Conservation (phyloP, 2,329 filamentous ascomycete genomes). For the Exophiala lecanii-corni region DNA sequence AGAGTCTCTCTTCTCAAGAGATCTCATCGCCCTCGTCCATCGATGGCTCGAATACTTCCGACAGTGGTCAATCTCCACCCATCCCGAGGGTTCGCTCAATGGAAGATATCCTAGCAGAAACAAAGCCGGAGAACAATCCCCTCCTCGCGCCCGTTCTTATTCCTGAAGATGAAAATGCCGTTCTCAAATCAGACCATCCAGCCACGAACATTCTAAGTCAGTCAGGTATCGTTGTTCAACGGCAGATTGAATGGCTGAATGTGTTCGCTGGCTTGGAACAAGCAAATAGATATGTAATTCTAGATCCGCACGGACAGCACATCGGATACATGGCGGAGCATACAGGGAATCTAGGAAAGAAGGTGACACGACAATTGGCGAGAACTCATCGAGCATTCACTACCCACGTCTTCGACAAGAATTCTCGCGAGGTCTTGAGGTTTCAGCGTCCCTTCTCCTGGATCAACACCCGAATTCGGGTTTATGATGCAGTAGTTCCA, state of each 20-base stretch:
- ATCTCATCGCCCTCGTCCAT: no score
- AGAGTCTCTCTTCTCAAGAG: no score
- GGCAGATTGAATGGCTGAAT: constrained; percentile 63
- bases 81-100: constrained; percentile 41
- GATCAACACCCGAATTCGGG: constrained; percentile 56
- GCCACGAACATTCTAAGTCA: constrained; percentile 56
- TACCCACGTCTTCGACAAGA: constrained; percentile 59
- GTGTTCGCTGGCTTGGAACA: constrained; percentile 63
- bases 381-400: constrained; percentile 61
- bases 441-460: constrained; percentile 62
- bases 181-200: constrained; percentile 56
- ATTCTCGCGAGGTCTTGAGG: constrained; percentile 56
- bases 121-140: constrained; percentile 44
- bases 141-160: constrained; percentile 58
- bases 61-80: no score
- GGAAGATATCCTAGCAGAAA: constrained; percentile 36
- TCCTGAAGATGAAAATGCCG: constrained; percentile 55
- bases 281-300: constrained; percentile 61
- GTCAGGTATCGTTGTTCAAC: constrained; percentile 58
- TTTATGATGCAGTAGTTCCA: constrained; percentile 49
- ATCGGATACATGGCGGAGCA: constrained; percentile 62
- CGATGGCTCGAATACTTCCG: no score
- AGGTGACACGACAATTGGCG: constrained; percentile 56
- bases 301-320: constrained; percentile 60
- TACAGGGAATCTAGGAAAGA: constrained; percentile 54